Evolutionary conservation across 192 early-diverging fungal genomes (phyloP), one percentile per base, ranked within the genome.

Genomic region (Gonapodya sp.): DNA sequence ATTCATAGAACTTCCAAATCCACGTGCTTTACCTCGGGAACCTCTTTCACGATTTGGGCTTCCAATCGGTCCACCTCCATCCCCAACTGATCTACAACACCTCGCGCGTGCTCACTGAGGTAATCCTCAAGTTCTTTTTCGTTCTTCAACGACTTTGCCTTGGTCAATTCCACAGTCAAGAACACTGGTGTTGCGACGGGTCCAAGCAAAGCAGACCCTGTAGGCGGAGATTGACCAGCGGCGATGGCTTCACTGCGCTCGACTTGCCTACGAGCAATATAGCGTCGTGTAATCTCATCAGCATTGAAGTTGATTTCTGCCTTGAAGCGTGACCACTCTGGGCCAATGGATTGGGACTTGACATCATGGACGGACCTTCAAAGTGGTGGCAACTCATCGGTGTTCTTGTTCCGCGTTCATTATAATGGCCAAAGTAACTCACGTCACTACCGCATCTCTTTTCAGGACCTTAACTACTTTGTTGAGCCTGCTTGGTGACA

Each of bases 291-390:
- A 1, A 91, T 82, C 83, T 89, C 82, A 32, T 87, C 86, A 32
- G 87, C 89, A 37, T 91, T 81, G 82, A 91, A 87, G 36, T 90
- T 74, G 37, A 91, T 89, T 81, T 91, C 89, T 35, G 89, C 88
- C 81, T 90, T 90, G 79, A 90, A 90, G 18, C 89, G 87, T 31
- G 85, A 86, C 83, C 85, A 87, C 18, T 91, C 88, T 1, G 84
- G 80, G 30, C 89, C 87, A 32, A 89, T 79, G 36, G 84, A 78
- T 1, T 87, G 87, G 0, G 89, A 86, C 78, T 91, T 91, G 0
- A 91, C 85, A 80, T 91, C 89, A 72, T 91, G 89, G n/a, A 91
- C 86, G 1, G 85, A 85, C 78, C 81, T 87, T 35, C 72, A 74
- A 0, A 0, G 31, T 36, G 64, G 35, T 64, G 0, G 31, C 32